Conservation (phyloP, 345 rosid species). For the Mercurialis annua region DNA sequence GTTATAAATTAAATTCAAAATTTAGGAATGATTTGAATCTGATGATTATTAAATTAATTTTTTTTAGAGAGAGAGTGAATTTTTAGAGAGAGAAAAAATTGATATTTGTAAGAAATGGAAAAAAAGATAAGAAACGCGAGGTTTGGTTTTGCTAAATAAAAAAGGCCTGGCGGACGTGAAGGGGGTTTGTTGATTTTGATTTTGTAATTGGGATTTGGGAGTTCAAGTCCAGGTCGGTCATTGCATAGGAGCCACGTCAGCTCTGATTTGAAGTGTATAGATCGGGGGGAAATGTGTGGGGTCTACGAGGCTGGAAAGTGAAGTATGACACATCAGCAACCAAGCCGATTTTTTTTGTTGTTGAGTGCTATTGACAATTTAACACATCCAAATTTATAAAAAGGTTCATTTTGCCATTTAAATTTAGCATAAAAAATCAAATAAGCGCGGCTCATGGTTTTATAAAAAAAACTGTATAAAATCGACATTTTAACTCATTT, state of each 20-base stretch:
- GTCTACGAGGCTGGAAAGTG: neutral
- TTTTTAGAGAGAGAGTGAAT: neutral
- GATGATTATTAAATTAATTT: neutral
- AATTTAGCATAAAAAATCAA: too few species aligned
- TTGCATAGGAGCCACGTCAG: conserved; percentile 14
- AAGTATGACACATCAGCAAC: conserved; percentile 18
- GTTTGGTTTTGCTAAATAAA: neutral
- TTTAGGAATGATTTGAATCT: too few species aligned
- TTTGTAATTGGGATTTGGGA: neutral
- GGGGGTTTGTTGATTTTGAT: conserved; percentile 4
- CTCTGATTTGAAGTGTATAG: too few species aligned
- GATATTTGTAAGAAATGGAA: neutral
- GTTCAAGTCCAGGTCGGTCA: conserved; percentile 20
- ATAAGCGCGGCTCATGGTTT: too few species aligned
- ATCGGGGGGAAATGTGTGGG: neutral
- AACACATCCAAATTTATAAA: too few species aligned
- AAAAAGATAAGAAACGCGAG: neutral
- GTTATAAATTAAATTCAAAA: neutral
- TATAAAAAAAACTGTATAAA: too few species aligned
- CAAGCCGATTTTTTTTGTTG: neutral
- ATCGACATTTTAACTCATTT: too few species aligned
- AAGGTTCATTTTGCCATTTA: too few species aligned
- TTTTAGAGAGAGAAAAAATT: neutral
- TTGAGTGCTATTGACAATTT: neutral
- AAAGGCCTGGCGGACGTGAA: conserved; percentile 32